Evolutionary conservation across 371 early-diverging fungal genomes (phyloP).

Genomic region (Nematocida minor): DNA sequence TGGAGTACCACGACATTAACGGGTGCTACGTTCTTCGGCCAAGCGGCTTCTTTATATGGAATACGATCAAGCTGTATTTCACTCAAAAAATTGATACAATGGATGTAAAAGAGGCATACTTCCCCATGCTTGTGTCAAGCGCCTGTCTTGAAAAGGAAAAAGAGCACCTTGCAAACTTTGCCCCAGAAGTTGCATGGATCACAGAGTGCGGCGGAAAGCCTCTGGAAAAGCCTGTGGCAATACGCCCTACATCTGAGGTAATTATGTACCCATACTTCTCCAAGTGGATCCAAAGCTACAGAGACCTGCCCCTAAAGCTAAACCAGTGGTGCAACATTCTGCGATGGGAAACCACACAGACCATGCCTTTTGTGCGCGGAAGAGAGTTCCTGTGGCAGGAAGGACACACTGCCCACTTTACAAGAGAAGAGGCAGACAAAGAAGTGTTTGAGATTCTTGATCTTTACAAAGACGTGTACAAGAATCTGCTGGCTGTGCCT

Average conservation of each 20-base stretch:
- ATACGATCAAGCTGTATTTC: constrained; percentile 76
- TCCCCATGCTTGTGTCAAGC: constrained; percentile 97
- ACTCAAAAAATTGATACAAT: constrained; percentile 77
- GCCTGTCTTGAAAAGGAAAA: constrained; percentile 85
- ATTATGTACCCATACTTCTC: constrained; percentile 98
- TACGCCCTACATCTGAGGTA: constrained; percentile 98
- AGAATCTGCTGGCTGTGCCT: constrained; percentile 92
- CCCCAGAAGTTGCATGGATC: constrained; percentile 99
- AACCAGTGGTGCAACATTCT: constrained; percentile 99
- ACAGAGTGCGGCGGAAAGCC: constrained; percentile 83
- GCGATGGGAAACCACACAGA: constrained; percentile 99
- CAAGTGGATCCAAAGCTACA: constrained; percentile 93
- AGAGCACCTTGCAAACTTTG: constrained; percentile 96
- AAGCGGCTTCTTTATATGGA: constrained; percentile 90
- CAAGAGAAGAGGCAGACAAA: constrained; percentile 76
- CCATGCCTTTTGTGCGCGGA: constrained; percentile 95
- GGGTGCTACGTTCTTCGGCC: constrained; percentile 99
- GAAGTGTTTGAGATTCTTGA: constrained; percentile 87
- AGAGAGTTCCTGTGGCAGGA: constrained; percentile 99
- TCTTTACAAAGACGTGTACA: constrained; percentile 87
- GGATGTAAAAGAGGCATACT: constrained; percentile 92
- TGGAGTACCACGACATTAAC: constrained; percentile 94
- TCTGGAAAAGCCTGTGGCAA: constrained; percentile 89
- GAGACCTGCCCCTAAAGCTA: constrained; percentile 90
- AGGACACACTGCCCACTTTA: constrained; percentile 94